phyloP scores from a whole-genome alignment of 2,329 filamentous ascomycete genomes.

The Colletotrichum magnum region DNA sequence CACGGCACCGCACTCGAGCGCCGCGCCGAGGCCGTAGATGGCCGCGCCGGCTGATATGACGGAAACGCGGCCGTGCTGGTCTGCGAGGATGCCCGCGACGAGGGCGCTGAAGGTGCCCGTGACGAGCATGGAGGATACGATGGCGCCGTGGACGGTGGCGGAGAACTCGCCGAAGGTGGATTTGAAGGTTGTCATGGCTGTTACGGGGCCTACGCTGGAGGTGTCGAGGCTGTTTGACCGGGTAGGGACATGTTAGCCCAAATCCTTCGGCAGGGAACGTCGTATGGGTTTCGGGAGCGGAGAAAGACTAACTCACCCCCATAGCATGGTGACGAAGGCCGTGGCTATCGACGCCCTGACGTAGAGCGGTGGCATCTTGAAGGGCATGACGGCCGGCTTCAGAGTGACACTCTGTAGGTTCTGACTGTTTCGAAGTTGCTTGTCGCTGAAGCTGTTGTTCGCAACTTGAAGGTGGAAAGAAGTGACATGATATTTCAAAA shows the following conservation, averaged over 20 bases:
- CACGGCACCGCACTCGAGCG: slow-evolving; percentile 53
- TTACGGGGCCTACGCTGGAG: slow-evolving; percentile 72
- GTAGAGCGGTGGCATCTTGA: slow-evolving; percentile 23
- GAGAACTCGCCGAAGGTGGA: slow-evolving; percentile 65
- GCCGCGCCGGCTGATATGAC: slow-evolving; percentile 64
- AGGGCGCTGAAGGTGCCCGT: slow-evolving; percentile 72
- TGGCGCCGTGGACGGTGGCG: slow-evolving; percentile 68
- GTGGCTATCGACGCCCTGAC: slow-evolving; percentile 23
- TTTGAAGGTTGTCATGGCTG: slow-evolving; percentile 67
- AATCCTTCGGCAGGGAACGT: too few species aligned
- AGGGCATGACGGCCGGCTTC: neutral
- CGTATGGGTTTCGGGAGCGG: neutral
- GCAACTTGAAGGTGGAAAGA: too few species aligned
- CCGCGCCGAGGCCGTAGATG: slow-evolving; percentile 67
- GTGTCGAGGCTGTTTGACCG: slow-evolving; percentile 48
- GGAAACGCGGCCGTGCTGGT: slow-evolving; percentile 66
- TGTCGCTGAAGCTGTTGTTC: too few species aligned
- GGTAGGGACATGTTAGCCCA: neutral
- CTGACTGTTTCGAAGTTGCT: too few species aligned
- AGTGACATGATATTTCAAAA: too few species aligned
- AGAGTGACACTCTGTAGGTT: too few species aligned
- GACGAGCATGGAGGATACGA: slow-evolving; percentile 72
- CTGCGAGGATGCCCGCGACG: slow-evolving; percentile 68
- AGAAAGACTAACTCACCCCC: slow-evolving; percentile 8
- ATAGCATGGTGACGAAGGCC: neutral